Evolutionary conservation across 208 protist genomes (phyloP).

Genomic region (Acanthamoeba royreba): DNA sequence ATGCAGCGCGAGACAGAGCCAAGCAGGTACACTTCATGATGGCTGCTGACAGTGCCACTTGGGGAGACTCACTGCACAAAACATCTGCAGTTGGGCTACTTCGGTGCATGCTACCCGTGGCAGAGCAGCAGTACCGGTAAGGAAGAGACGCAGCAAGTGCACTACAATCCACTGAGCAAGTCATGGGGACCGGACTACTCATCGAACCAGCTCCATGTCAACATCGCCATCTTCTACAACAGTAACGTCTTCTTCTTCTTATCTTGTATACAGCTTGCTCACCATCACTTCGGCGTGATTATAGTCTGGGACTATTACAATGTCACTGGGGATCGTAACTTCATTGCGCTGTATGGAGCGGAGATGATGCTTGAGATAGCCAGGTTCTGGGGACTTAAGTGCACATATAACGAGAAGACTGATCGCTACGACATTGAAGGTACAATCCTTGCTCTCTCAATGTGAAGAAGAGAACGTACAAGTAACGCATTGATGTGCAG

Average conservation of each 20-base stretch:
- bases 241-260: background rate
- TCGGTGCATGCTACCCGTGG: slow-evolving; percentile 56
- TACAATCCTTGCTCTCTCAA: background rate
- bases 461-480: background rate
- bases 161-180: slow-evolving; percentile 56
- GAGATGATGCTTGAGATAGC: slow-evolving; percentile 64
- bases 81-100: background rate
- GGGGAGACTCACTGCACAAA: too few relatives aligned
- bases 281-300: too few relatives aligned
- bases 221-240: slow-evolving; percentile 67
- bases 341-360: slow-evolving; percentile 41
- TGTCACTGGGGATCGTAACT: background rate
- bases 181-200: slow-evolving; percentile 50
- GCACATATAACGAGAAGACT: slow-evolving; percentile 19
- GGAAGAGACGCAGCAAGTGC: slow-evolving; percentile 48
- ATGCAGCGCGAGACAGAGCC: slow-evolving; percentile 40
- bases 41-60: too few relatives aligned
- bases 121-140: slow-evolving; percentile 47
- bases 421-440: slow-evolving; percentile 45
- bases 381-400: slow-evolving; percentile 50
- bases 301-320: slow-evolving; percentile 52
- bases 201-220: slow-evolving; percentile 53
- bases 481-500: background rate
- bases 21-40: too few relatives aligned
- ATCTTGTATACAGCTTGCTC: background rate